Conservation (phyloP, 73 alveolate species). For the Paramecium pentaurelia region DNA sequence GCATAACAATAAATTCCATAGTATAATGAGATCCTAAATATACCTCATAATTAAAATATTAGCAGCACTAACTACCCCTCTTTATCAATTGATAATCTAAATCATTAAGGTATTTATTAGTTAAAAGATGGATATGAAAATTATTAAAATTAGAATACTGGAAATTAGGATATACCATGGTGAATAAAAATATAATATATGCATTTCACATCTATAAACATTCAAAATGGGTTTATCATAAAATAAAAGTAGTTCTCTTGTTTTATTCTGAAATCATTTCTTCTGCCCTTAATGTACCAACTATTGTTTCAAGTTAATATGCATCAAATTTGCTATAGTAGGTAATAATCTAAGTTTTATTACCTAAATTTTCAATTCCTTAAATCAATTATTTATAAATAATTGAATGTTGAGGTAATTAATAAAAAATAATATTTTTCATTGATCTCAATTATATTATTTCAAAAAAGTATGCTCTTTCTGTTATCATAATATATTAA, state of each 20-base stretch:
- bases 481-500: constrained; percentile 40
- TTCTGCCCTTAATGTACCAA: constrained; percentile 15
- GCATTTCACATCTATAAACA: neutral
- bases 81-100: neutral
- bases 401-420: constrained; percentile 47
- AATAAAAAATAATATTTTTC: constrained; percentile 41
- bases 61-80: neutral
- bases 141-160: neutral
- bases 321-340: constrained; percentile 31
- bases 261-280: constrained; percentile 24
- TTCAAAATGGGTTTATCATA: neutral
- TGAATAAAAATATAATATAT: neutral
- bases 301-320: neutral
- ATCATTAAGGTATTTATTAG: neutral
- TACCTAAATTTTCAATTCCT: neutral
- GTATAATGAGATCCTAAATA: neutral
- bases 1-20: neutral
- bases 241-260: constrained; percentile 1
- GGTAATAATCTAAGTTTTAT: neutral
- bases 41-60: neutral
- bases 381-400: constrained; percentile 17
- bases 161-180: neutral
- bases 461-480: constrained; percentile 62
- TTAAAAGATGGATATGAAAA: neutral
- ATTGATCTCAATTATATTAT: constrained; percentile 36